Percentiles rank a stretch among this genome's conserved stretches.
Evolutionary conservation across 2,329 filamentous ascomycete species (phyloP).

Genomic region (Penicillium sp.): DNA sequence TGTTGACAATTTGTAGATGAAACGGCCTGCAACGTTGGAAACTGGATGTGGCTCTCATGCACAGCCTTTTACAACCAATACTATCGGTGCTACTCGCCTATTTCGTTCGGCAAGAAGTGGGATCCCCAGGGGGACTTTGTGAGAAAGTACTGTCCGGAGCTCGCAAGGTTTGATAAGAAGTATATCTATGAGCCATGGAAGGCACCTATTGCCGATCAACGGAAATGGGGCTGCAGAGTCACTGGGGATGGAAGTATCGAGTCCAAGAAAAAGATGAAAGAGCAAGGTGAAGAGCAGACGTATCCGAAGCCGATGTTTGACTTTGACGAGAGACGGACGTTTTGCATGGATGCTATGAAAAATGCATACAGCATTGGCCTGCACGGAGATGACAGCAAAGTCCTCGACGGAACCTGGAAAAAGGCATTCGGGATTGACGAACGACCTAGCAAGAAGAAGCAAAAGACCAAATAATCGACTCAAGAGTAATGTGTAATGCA

Average conservation of each 20-base stretch:
- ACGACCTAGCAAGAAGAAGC: conserved; percentile 11
- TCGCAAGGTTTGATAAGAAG: conserved; percentile 60
- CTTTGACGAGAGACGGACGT: conserved; percentile 60
- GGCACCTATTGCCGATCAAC: conserved; percentile 66
- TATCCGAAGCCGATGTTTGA: conserved; percentile 80
- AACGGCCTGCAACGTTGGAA: conserved; percentile 26
- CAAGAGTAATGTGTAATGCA: neutral
- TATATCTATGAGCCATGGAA: conserved; percentile 81
- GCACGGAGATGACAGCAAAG: conserved; percentile 59
- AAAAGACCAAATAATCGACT: conserved; percentile 5
- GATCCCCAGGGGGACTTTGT: conserved; percentile 65
- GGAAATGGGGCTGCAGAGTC: conserved; percentile 63
- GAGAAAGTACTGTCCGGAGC: conserved; percentile 65
- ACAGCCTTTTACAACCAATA: conserved; percentile 62
- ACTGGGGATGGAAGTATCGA: conserved; percentile 53
- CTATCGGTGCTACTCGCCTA: conserved; percentile 49
- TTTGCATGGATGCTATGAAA: conserved; percentile 68
- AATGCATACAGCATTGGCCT: conserved; percentile 64
- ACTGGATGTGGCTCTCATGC: conserved; percentile 60
- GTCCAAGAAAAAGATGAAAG: neutral
- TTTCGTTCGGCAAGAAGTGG: conserved; percentile 74
- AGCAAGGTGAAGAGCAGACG: conserved; percentile 35
- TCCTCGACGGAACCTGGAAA: conserved; percentile 53
- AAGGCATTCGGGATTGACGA: conserved; percentile 9
- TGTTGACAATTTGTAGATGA: conserved; percentile 16